These are phyloP conservation scores for Xylaria sp. DNA, from an alignment of 2,329 filamentous ascomycete species.

Conservation along the genomic window DNA sequence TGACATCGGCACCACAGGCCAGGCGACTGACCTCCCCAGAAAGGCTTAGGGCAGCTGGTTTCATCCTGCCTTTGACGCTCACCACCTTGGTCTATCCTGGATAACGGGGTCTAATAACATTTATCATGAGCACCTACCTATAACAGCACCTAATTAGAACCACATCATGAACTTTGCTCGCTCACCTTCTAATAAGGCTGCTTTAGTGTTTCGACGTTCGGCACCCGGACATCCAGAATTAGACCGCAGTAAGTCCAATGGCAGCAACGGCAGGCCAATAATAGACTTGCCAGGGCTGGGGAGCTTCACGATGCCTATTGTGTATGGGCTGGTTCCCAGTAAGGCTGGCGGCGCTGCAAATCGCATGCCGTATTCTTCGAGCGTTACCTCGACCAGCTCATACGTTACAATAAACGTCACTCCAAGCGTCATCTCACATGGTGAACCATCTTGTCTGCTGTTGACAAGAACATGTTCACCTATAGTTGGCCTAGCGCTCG, in stretches of 20 bases:
- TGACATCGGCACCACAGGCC: conserved; percentile 25
- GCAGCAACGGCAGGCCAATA: conserved; percentile 5
- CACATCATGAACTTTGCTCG: conserved; percentile 12
- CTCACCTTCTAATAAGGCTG: conserved; percentile 8
- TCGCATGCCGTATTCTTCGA: neutral
- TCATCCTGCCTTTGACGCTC: conserved; percentile 26
- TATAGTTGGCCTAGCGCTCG: conserved; percentile 22
- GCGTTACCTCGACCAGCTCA: neutral
- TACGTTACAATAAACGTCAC: conserved; percentile 15
- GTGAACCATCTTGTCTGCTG: conserved; percentile 9
- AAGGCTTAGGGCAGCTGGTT: conserved; percentile 26
- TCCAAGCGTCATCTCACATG: conserved; percentile 27
- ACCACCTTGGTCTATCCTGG: neutral
- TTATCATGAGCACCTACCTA: neutral
- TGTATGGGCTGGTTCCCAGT: neutral
- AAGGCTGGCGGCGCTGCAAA: neutral
- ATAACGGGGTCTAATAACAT: conserved; percentile 17
- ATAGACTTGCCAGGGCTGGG: no score
- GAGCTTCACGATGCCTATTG: conserved; percentile 1
- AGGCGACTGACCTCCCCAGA: conserved; percentile 25
- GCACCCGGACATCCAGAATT: neutral
- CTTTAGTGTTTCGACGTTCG: neutral
- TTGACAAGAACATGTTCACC: neutral
- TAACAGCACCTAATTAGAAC: neutral
- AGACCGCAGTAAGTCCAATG: neutral